Evolutionary conservation across 2,329 filamentous ascomycete genomes (phyloP), one percentile per base, ranked within the genome.

Genomic region (Cytospora chrysosperma): DNA sequence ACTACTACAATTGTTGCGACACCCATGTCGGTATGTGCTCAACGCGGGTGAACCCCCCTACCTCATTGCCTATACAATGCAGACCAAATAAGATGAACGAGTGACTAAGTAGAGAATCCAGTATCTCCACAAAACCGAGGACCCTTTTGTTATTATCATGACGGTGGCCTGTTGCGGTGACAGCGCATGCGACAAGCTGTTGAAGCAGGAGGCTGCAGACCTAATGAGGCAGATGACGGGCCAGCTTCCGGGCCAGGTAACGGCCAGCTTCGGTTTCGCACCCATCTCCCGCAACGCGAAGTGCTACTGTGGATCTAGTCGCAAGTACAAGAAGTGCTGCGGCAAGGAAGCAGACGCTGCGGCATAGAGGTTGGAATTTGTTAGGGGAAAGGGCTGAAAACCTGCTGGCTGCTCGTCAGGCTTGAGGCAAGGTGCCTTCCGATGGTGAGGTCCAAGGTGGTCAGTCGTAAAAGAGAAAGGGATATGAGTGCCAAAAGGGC

Each of bases 101-200:
- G n/a, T n/a, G 12, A 49, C 52, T 61, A 21, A 61, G 27, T 8
- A 30, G 43, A 21, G 9, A 15, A 3, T 28, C 27, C 15, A 66
- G 64, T 66, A 66, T n/a, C 64, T 66, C 10, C 64, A 66, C 57
- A 66, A 64, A 37, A 9, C 17, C 50, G 64, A 66, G 24, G 64
- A 66, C 54, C 64, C 64, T 2, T 66, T 66, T 27, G 64, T 66
- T 26, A 66, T 66, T 61, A 66, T 66, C 64, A 66, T 66, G 64
- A 64, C 64, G 6, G 64, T 66, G 28, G 64, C 64, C 9, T 66
- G 64, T 61, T 66, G 64, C 49, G 56, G 50, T 40, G 21, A 30
- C 1, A 19, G 24, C 6, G 49, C 15, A 2, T 66, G 64, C 32
- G 64, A 66, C 61, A 49, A 27, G 47, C 55, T 24, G 19, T 57